These are phyloP conservation scores for Ophiostoma fasciatum DNA, from an alignment of 2,329 filamentous ascomycete genomes.

Conservation along the genomic window DNA sequence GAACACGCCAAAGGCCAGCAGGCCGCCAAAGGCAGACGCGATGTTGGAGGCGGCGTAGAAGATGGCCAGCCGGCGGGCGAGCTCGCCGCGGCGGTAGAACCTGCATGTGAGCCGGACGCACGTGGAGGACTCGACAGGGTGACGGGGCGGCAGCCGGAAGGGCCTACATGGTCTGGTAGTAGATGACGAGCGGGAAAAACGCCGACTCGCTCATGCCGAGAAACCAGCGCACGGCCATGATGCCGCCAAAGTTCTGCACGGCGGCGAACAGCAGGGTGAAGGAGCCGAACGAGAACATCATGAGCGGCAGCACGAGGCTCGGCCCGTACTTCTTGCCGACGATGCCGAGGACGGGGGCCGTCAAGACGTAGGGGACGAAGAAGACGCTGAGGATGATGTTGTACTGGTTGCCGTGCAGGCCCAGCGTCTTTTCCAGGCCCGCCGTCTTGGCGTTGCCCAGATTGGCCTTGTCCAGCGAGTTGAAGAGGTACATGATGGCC, in stretches of 20 bases:
- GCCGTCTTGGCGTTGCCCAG: conserved; percentile 11
- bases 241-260: conserved; percentile 7
- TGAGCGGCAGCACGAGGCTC: conserved; percentile 47
- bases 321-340: conserved; percentile 58
- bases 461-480: conserved; percentile 27
- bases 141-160: background rate
- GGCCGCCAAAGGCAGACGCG: conserved; percentile 11
- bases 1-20: conserved; percentile 29
- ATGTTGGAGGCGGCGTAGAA: conserved; percentile 27
- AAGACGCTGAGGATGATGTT: conserved; percentile 59
- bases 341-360: conserved; percentile 43
- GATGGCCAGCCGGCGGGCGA: conserved; percentile 53
- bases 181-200: conserved; percentile 16
- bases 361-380: conserved; percentile 61
- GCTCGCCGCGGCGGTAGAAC: conserved; percentile 58
- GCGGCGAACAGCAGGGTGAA: conserved; percentile 52
- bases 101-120: conserved; percentile 19
- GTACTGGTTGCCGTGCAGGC: conserved; percentile 26
- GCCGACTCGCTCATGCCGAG: conserved; percentile 38
- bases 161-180: conserved; percentile 42
- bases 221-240: conserved; percentile 43
- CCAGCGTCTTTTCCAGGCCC: conserved; percentile 5
- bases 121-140: background rate
- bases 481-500: conserved; percentile 40
- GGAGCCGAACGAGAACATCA: conserved; percentile 51